Evolutionary conservation across 1,284 basidiomycete genomes (phyloP).

Genomic region (Papiliotrema fonsecae): DNA sequence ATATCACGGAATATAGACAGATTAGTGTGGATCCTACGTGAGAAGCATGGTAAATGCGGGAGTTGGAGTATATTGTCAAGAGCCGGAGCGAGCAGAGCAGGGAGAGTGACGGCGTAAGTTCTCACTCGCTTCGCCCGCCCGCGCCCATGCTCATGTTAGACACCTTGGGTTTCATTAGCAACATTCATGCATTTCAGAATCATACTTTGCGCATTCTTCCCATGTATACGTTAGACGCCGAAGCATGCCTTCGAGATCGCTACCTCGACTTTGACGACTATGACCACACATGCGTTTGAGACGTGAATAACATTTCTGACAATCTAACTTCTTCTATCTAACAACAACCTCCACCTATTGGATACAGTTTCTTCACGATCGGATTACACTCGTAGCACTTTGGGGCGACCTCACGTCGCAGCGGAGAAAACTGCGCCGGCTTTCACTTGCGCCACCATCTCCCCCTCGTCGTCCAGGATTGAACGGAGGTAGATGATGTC

Average conservation of each 20-base stretch:
- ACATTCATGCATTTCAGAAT: no score
- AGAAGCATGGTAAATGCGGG: no score
- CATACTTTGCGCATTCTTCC: background rate
- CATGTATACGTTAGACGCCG: background rate
- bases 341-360: background rate
- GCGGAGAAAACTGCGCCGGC: constrained; percentile 10
- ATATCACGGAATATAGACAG: background rate
- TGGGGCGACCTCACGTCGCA: background rate
- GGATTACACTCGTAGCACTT: background rate
- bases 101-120: background rate
- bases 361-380: constrained; percentile 6
- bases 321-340: no score
- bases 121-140: no score
- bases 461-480: constrained; percentile 13
- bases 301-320: no score
- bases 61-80: background rate
- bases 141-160: no score
- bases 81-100: background rate
- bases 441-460: constrained; percentile 12
- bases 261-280: no score
- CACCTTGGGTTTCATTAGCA: no score
- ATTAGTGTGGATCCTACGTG: background rate
- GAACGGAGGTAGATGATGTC: constrained; percentile 20
- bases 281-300: no score
- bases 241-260: no score